A percentile compares a stretch with the other conserved stretches of the same genome.
phyloP scores from a whole-genome alignment of 1,284 basidiomycete genomes.

The Ganoderma sp. region DNA sequence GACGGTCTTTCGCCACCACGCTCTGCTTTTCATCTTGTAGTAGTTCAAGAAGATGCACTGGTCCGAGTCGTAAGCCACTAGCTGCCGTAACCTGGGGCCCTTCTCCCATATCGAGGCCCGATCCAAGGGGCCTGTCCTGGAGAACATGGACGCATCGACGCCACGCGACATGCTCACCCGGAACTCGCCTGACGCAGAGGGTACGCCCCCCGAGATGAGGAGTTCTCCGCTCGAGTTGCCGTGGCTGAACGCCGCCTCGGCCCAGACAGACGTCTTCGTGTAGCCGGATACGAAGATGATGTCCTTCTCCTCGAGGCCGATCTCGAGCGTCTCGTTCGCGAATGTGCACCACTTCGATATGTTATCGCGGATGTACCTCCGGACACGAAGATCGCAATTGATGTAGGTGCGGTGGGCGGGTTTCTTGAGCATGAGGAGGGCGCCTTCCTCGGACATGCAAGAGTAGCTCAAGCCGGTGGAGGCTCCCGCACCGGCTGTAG shows the following conservation, averaged over 20 bases:
- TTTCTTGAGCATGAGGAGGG: slow-evolving; percentile 16
- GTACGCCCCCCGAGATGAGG: slow-evolving; percentile 5
- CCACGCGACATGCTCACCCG: not conserved
- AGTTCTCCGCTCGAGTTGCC: slow-evolving; percentile 9
- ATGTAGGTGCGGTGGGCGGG: slow-evolving; percentile 9
- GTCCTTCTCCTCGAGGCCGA: slow-evolving; percentile 21
- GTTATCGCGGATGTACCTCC: slow-evolving; percentile 10
- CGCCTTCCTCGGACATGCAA: slow-evolving; percentile 18
- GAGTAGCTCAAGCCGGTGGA: slow-evolving; percentile 7
- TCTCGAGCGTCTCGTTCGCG: slow-evolving; percentile 12
- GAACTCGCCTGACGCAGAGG: slow-evolving; percentile 10
- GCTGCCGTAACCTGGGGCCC: no score
- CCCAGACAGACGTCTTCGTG: slow-evolving; percentile 29
- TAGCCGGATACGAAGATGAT: slow-evolving; percentile 31
- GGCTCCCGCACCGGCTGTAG: not conserved
- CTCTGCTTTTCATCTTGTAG: slow-evolving; percentile 17
- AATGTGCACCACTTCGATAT: slow-evolving; percentile 16
- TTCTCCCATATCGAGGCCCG: not conserved
- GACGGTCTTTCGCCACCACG: not conserved
- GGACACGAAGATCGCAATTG: slow-evolving; percentile 1
- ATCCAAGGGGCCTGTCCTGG: not conserved
- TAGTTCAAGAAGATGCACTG: slow-evolving; percentile 21
- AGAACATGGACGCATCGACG: slow-evolving; percentile 1
- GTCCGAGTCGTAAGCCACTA: not conserved
- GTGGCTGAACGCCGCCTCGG: slow-evolving; percentile 21